Percentiles rank a stretch among this genome's conserved stretches.
Evolutionary conservation across 306 rosid species (phyloP).

Genomic region (Geum urbanum): DNA sequence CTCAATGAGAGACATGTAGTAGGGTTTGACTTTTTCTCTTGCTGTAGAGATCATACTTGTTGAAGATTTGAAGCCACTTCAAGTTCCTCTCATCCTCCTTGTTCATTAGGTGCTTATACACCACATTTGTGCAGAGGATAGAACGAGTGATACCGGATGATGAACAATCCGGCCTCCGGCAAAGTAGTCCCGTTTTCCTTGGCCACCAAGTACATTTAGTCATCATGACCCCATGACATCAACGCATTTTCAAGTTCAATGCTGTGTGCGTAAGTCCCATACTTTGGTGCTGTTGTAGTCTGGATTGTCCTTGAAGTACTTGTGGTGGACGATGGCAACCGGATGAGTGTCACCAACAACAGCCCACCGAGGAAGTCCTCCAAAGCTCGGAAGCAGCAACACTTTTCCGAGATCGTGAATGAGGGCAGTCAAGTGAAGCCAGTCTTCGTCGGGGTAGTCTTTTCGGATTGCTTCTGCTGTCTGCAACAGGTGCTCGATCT

Average conservation of each 20-base stretch:
- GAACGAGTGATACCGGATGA: not conserved
- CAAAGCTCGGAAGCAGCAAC: not conserved
- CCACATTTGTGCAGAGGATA: not conserved
- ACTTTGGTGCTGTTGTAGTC: not conserved
- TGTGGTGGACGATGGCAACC: not conserved
- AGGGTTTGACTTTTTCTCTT: not conserved
- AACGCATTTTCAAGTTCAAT: not conserved
- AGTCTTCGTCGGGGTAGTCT: not conserved
- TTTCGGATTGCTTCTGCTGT: not conserved
- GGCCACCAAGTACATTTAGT: slow-evolving; percentile 6
- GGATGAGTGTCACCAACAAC: slow-evolving; percentile 5
- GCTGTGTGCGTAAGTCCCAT: not conserved
- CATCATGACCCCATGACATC: slow-evolving; percentile 8
- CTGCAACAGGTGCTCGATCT: slow-evolving; percentile 1
- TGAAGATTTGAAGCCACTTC: slow-evolving; percentile 3
- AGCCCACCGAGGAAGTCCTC: slow-evolving; percentile 6
- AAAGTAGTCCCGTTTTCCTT: not conserved
- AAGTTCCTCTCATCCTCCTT: not conserved
- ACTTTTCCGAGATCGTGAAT: slow-evolving; percentile 2
- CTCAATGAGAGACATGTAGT: not conserved
- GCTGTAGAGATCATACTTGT: slow-evolving; percentile 7
- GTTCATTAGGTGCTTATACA: not conserved
- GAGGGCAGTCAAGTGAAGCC: not conserved
- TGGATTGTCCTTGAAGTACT: slow-evolving; percentile 4
- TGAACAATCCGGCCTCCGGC: slow-evolving; percentile 1